Evolutionary conservation across 495 filamentous ascomycete species (phyloP).

Genomic region (Delitschia confertaspora): DNA sequence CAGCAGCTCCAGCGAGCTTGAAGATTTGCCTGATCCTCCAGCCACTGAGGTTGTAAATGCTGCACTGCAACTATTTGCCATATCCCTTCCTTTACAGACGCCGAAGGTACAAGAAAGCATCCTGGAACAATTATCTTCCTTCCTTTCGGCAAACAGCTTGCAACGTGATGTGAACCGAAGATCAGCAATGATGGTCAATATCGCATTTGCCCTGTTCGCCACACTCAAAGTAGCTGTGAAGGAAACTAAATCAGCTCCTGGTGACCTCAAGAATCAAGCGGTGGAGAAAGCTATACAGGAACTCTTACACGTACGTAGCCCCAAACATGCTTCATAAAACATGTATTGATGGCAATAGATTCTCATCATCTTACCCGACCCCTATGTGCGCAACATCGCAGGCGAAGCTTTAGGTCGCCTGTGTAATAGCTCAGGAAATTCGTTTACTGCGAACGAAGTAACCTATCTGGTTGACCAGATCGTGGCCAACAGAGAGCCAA

Average conservation of each 20-base stretch:
- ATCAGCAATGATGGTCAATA: slow-evolving; percentile 83
- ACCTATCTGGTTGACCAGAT: slow-evolving; percentile 91
- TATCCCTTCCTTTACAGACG: slow-evolving; percentile 77
- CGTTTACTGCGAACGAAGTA: slow-evolving; percentile 79
- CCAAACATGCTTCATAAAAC: not conserved
- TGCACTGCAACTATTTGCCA: slow-evolving; percentile 84
- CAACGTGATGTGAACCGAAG: slow-evolving; percentile 82
- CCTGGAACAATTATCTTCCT: slow-evolving; percentile 83
- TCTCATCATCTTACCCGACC: slow-evolving; percentile 73
- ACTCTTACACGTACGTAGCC: slow-evolving; percentile 53
- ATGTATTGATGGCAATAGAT: slow-evolving; percentile 35
- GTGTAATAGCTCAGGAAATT: slow-evolving; percentile 79
- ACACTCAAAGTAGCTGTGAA: slow-evolving; percentile 75
- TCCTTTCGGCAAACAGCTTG: slow-evolving; percentile 65
- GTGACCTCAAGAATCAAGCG: slow-evolving; percentile 61
- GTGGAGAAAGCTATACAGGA: slow-evolving; percentile 86
- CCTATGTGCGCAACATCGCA: slow-evolving; percentile 74
- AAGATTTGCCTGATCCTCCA: slow-evolving; percentile 64
- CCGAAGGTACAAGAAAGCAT: slow-evolving; percentile 92
- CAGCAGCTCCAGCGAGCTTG: slow-evolving; percentile 32
- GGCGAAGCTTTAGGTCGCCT: slow-evolving; percentile 83
- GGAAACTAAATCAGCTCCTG: slow-evolving; percentile 62
- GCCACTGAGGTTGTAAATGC: slow-evolving; percentile 89
- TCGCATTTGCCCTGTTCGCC: slow-evolving; percentile 70
- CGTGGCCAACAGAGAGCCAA: slow-evolving; percentile 85